phyloP scores from a whole-genome alignment of 352 stramenopile species.

The Globisporangium nagaii region DNA sequence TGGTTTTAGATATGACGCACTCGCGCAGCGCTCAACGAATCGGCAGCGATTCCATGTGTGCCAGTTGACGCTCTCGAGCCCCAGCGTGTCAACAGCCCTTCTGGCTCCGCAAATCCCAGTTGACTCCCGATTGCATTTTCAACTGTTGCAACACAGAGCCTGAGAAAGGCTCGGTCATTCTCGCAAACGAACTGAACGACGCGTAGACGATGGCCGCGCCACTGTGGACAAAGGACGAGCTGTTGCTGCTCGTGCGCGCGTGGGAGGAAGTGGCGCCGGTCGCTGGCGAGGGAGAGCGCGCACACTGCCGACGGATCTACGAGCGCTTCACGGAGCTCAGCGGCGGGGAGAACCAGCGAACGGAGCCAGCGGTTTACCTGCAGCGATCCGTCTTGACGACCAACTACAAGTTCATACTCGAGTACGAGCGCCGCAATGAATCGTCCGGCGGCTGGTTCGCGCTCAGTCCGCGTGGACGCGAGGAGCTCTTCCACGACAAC shows the following conservation, averaged over 20 bases:
- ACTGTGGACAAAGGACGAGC: not conserved
- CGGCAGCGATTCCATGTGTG: too few relatives aligned
- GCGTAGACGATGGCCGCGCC: not conserved
- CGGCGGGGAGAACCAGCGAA: not conserved
- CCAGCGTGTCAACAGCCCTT: too few relatives aligned
- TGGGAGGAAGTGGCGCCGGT: not conserved
- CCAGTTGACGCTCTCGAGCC: too few relatives aligned
- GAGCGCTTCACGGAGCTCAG: not conserved
- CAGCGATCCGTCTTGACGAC: not conserved
- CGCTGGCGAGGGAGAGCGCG: not conserved
- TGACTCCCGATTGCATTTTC: too few relatives aligned
- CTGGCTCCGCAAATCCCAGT: too few relatives aligned
- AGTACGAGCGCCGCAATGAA: not conserved
- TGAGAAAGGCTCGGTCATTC: too few relatives aligned
- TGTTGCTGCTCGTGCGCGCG: not conserved
- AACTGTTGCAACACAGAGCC: too few relatives aligned
- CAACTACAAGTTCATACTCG: not conserved
- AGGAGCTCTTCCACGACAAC: not conserved
- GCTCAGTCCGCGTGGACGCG: not conserved
- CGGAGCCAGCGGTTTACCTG: not conserved
- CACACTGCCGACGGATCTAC: constrained; percentile 2
- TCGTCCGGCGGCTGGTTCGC: not conserved
- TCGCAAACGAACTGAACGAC: not conserved
- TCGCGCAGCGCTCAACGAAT: too few relatives aligned
- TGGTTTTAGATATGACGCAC: too few relatives aligned